These are phyloP conservation scores for Uromyces viciae-fabae DNA, from an alignment of 1,284 basidiomycete species.

Conservation along the genomic window DNA sequence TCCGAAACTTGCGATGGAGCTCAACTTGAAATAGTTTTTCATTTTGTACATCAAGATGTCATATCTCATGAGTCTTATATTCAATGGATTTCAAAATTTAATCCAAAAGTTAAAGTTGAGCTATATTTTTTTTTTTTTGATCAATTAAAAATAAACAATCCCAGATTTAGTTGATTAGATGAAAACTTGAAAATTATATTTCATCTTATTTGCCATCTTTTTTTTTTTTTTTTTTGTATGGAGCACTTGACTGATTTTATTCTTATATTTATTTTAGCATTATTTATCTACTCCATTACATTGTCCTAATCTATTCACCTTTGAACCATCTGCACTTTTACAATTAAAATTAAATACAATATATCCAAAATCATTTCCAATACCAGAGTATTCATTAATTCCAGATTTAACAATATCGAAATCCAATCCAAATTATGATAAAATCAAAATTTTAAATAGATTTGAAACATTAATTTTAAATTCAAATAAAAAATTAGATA, in stretches of 20 bases:
- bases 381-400: constrained; percentile 23
- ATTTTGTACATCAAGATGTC: constrained; percentile 35
- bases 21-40: constrained; percentile 13
- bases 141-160: too few relatives aligned
- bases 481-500: too few relatives aligned
- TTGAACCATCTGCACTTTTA: constrained; percentile 29
- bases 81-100: constrained; percentile 27
- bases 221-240: not conserved
- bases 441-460: too few relatives aligned
- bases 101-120: constrained; percentile 8
- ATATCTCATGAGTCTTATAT: constrained; percentile 33
- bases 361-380: constrained; percentile 27
- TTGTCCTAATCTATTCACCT: constrained; percentile 36
- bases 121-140: constrained; percentile 1
- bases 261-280: constrained; percentile 5
- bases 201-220: too few relatives aligned
- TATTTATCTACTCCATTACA: constrained; percentile 33
- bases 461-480: too few relatives aligned
- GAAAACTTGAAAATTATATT: too few relatives aligned
- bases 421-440: too few relatives aligned
- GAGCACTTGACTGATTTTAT: too few relatives aligned
- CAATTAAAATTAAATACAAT: constrained; percentile 35
- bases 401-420: not conserved
- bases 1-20: constrained; percentile 17
- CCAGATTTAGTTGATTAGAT: too few relatives aligned